Evolutionary conservation across 2,329 filamentous ascomycete genomes (phyloP), one percentile per base, ranked within the genome.

Genomic region (Apiospora saccharicola): DNA sequence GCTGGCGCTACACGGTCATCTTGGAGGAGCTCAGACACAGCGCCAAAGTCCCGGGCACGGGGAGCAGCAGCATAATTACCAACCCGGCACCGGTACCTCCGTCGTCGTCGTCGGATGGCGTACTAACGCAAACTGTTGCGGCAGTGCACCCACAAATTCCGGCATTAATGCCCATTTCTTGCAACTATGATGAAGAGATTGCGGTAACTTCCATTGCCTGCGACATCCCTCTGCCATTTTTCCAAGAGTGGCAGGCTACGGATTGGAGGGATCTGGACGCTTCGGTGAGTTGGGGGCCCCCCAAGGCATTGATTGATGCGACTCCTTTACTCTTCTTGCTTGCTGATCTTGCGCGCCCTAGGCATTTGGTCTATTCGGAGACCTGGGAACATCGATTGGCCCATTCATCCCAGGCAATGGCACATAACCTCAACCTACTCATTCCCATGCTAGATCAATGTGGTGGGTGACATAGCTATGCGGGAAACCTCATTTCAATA

Each of bases 11-110:
- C 73, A 84, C 83, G 64, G 81, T 89, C 10, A 87, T 90, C 1
- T 81, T 90, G 0, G 86, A 89, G 68, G 86, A 89, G 73, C 77
- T 89, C 13, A 79, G 84, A 19, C 79, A 83, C 2, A 85, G 87
- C 53, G 79, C 76, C 68, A 37, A 71, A 53, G 34, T 68, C n/a
- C 41, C 4, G 13, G 24, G 30, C 22, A 7, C 13, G 1, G 37
- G 13, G 2, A 30, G 13, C 12, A 53, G 16, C 49, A 30, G n/a
- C n/a, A n/a, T n/a, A n/a, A n/a, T 57, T 2, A 5, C 51, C n/a
- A n/a, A 4, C n/a, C n/a, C n/a, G n/a, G n/a, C n/a, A n/a, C n/a
- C n/a, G n/a, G n/a, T n/a, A n/a, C n/a, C 13, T 24, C 5, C 41
- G 0, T 22, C 24, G 16, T 30, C 57, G 4, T 26, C 49, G 10